Evolutionary conservation across 768 basidiomycete species (phyloP).

Genomic region (Boletus tylopilopsis): DNA sequence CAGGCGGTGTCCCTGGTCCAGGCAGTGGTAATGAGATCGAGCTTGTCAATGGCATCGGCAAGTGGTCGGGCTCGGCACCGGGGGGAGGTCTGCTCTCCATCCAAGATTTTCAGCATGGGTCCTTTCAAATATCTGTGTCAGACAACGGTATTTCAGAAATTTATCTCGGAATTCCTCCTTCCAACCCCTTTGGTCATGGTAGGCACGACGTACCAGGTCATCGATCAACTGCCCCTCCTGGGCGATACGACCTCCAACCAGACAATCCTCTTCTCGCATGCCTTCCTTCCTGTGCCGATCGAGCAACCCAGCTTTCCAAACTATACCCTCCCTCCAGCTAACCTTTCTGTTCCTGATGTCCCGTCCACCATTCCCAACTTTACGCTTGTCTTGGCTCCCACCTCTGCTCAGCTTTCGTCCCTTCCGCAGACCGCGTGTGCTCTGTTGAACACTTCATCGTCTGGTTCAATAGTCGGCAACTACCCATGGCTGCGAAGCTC

Average conservation of each 20-base stretch:
- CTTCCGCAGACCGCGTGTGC: conserved; percentile 60
- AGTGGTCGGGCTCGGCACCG: conserved; percentile 44
- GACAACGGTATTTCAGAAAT: conserved; percentile 32
- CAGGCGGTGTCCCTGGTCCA: conserved; percentile 34
- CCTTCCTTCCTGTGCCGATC: conserved; percentile 35
- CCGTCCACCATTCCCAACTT: conserved; percentile 46
- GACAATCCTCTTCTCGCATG: conserved; percentile 67
- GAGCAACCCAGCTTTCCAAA: conserved; percentile 60
- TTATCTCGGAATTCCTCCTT: neutral
- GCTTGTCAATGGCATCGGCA: conserved; percentile 46
- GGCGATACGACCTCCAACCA: conserved; percentile 75
- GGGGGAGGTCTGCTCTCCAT: conserved; percentile 53
- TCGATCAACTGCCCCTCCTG: conserved; percentile 48
- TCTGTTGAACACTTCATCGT: conserved; percentile 38
- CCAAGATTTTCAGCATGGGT: conserved; percentile 34
- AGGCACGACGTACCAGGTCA: conserved; percentile 49
- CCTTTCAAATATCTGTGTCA: conserved; percentile 61
- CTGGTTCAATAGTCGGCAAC: conserved; percentile 40
- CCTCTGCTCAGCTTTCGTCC: conserved; percentile 38
- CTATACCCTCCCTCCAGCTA: conserved; percentile 65
- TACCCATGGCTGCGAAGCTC: conserved; percentile 55
- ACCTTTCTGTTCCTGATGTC: conserved; percentile 40
- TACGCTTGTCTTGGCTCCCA: conserved; percentile 54
- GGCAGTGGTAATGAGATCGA: conserved; percentile 44
- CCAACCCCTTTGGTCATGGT: neutral